Percentiles rank a stretch among this genome's conserved stretches.
phyloP scores from a whole-genome alignment of 495 filamentous ascomycete genomes.

The Talaromyces wortmannii region DNA sequence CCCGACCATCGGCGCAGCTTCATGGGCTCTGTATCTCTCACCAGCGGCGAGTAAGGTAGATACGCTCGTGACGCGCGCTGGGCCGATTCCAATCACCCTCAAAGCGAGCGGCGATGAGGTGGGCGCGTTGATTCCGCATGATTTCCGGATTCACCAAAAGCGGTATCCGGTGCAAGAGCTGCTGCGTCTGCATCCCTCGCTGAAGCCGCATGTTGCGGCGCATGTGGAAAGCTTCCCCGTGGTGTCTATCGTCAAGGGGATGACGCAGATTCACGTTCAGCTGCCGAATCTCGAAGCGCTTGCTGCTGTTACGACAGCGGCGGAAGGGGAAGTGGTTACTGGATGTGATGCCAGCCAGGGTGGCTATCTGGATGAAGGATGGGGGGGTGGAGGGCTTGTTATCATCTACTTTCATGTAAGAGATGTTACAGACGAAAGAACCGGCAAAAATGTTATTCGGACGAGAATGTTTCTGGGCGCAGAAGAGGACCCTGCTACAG shows the following conservation, averaged over 20 bases:
- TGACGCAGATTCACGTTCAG: constrained; percentile 59
- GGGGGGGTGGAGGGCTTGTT: constrained; percentile 40
- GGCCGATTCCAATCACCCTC: constrained; percentile 43
- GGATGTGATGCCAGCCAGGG: neutral
- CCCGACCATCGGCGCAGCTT: constrained; percentile 65
- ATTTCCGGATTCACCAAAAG: constrained; percentile 52
- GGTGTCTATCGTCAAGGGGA: constrained; percentile 64
- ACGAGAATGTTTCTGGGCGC: constrained; percentile 46
- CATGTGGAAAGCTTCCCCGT: constrained; percentile 18
- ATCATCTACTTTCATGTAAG: constrained; percentile 54
- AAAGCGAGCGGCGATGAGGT: constrained; percentile 24
- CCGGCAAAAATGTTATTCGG: constrained; percentile 22
- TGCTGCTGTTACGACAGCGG: constrained; percentile 18
- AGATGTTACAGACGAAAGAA: constrained; percentile 20
- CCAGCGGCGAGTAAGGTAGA: constrained; percentile 13
- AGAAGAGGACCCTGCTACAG: constrained; percentile 65
- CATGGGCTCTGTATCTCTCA: constrained; percentile 37
- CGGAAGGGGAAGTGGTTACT: constrained; percentile 15
- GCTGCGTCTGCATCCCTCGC: constrained; percentile 21
- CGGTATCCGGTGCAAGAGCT: constrained; percentile 19
- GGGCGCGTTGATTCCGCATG: constrained; percentile 55
- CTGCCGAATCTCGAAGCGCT: constrained; percentile 36
- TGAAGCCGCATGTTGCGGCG: constrained; percentile 14
- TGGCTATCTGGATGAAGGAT: constrained; percentile 50
- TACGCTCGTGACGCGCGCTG: constrained; percentile 55